Percentiles rank a stretch among this genome's conserved stretches.
phyloP scores from a whole-genome alignment of 345 rosid species.

The Mallotus nudiflorus region DNA sequence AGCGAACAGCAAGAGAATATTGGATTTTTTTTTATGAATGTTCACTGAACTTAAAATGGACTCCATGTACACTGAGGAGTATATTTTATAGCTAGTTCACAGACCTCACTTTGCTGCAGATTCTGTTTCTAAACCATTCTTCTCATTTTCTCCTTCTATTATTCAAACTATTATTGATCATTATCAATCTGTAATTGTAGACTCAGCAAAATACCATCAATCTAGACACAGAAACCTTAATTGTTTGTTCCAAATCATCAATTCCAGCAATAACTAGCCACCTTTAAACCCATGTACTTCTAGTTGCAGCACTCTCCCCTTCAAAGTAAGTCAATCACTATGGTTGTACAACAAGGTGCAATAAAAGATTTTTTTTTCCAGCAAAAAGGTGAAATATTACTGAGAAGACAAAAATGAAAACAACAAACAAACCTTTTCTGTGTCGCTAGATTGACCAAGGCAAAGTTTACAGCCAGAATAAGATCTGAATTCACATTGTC shows the following conservation, averaged over 20 bases:
- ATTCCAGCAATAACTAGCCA: neutral
- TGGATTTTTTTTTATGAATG: neutral
- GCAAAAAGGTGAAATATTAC: conserved; percentile 5
- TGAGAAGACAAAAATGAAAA: conserved; percentile 11
- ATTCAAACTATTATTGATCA: neutral
- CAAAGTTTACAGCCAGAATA: conserved; percentile 75
- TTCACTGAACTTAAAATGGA: neutral
- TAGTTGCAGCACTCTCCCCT: neutral
- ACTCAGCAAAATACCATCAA: neutral
- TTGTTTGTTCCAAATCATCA: neutral
- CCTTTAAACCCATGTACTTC: neutral
- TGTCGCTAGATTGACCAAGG: conserved; percentile 65
- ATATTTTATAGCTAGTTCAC: neutral
- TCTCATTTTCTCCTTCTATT: conserved; percentile 1
- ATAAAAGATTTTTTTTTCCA: conserved; percentile 6
- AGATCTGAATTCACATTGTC: conserved; percentile 97
- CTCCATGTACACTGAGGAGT: neutral
- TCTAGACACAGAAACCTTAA: neutral
- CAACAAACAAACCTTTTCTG: conserved; percentile 69
- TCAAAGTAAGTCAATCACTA: neutral
- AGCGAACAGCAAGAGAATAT: neutral
- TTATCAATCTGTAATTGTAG: neutral
- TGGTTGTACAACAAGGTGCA: neutral
- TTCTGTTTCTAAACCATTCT: neutral
- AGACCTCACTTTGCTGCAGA: neutral